Percentiles rank a stretch among this genome's conserved stretches.
These are phyloP conservation scores for Ustilago bromivora DNA, from an alignment of 1,284 basidiomycete species.

Conservation along the genomic window DNA sequence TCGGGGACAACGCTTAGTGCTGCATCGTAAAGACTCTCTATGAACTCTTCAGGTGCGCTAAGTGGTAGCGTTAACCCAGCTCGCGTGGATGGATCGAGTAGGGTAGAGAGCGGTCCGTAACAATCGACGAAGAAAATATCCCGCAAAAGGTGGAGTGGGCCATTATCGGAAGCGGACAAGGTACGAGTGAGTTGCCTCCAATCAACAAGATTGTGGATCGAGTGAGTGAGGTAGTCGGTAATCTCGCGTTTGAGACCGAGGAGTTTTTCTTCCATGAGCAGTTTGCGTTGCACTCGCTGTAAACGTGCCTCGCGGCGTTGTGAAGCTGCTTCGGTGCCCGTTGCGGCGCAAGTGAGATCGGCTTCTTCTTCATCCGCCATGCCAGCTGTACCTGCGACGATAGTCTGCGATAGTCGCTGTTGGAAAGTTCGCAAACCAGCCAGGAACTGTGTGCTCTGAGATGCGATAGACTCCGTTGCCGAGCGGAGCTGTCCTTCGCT, in stretches of 20 bases:
- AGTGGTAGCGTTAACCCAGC: slow-evolving; percentile 34
- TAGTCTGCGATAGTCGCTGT: slow-evolving; percentile 38
- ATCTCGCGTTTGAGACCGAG: slow-evolving; percentile 50
- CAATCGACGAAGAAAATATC: slow-evolving; percentile 48
- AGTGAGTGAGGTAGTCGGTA: slow-evolving; percentile 41
- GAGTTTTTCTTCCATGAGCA: slow-evolving; percentile 50
- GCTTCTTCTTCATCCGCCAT: slow-evolving; percentile 26
- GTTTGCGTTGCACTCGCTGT: slow-evolving; percentile 38
- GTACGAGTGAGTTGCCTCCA: slow-evolving; percentile 23
- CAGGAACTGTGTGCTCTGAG: slow-evolving; percentile 34
- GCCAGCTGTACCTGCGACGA: slow-evolving; percentile 28
- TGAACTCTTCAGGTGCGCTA: slow-evolving; percentile 29
- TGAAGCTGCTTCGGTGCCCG: slow-evolving; percentile 16
- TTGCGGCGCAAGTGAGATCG: slow-evolving; percentile 6
- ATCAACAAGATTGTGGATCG: slow-evolving; percentile 34
- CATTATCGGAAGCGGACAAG: slow-evolving; percentile 6
- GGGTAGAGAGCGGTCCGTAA: slow-evolving; percentile 28
- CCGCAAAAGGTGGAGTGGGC: slow-evolving; percentile 21
- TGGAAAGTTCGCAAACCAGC: slow-evolving; percentile 45
- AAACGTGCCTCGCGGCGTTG: slow-evolving; percentile 35
- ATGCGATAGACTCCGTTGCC: slow-evolving; percentile 12
- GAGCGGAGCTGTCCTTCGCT: slow-evolving; percentile 16
- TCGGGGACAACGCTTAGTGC: slow-evolving; percentile 37
- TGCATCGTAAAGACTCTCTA: slow-evolving; percentile 45
- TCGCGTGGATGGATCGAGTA: slow-evolving; percentile 38